These are phyloP conservation scores for Pleochaeta shiraiana DNA, from an alignment of 2,329 filamentous ascomycete species.

Conservation along the genomic window DNA sequence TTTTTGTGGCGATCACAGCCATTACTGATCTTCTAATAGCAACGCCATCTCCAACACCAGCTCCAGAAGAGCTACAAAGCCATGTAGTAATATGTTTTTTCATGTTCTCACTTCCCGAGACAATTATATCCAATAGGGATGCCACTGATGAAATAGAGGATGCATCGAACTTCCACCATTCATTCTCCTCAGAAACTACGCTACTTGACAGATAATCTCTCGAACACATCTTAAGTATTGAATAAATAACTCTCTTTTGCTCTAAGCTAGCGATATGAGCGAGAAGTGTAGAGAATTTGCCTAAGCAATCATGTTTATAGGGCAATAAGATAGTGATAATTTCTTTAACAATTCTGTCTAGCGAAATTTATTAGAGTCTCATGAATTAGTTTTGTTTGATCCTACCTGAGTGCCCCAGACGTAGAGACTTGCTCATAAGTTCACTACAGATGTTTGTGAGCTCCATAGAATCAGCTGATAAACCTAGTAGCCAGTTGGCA, in stretches of 20 bases:
- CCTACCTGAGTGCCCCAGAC: slow-evolving; percentile 17
- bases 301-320: slow-evolving; percentile 8
- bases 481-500: slow-evolving; percentile 10
- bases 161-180: slow-evolving; percentile 17
- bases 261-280: slow-evolving; percentile 13
- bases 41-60: slow-evolving; percentile 39
- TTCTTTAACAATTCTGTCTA: slow-evolving; percentile 14
- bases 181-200: background rate
- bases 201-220: slow-evolving; percentile 9
- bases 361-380: slow-evolving; percentile 6
- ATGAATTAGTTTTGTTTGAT: background rate
- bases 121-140: slow-evolving; percentile 29
- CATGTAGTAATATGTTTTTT: slow-evolving; percentile 36
- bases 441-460: slow-evolving; percentile 14
- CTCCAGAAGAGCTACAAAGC: slow-evolving; percentile 41
- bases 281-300: slow-evolving; percentile 13
- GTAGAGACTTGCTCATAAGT: slow-evolving; percentile 15
- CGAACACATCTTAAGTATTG: slow-evolving; percentile 14
- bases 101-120: slow-evolving; percentile 26
- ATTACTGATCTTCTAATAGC: slow-evolving; percentile 45
- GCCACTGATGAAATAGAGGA: slow-evolving; percentile 33
- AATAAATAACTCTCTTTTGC: slow-evolving; percentile 15
- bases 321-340: slow-evolving; percentile 12
- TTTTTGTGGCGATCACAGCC: slow-evolving; percentile 31
- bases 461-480: slow-evolving; percentile 9